Conservation (phyloP, 2,329 filamentous ascomycete species). For the Harringtonia aguacate region DNA sequence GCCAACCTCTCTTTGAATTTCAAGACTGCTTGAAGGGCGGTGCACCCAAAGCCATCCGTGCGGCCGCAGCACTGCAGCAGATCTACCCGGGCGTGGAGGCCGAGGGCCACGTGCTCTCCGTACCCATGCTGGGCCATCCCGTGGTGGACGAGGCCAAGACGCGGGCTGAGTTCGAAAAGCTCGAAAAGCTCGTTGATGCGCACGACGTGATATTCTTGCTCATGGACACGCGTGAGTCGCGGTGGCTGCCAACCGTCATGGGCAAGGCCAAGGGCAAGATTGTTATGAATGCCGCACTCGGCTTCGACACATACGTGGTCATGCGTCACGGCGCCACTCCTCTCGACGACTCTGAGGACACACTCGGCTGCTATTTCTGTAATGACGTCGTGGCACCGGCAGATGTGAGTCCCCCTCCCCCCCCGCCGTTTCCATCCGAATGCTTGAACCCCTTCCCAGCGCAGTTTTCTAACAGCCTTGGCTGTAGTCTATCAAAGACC, state of each 20-base stretch:
- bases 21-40: slow-evolving; percentile 81
- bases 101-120: slow-evolving; percentile 67
- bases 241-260: slow-evolving; percentile 95
- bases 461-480: background rate
- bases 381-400: slow-evolving; percentile 93
- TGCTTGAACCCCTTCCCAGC: background rate
- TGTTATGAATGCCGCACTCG: slow-evolving; percentile 91
- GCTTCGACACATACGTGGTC: slow-evolving; percentile 93
- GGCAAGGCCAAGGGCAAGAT: slow-evolving; percentile 88
- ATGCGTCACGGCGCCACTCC: slow-evolving; percentile 82
- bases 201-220: slow-evolving; percentile 94
- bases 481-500: slow-evolving; percentile 75
- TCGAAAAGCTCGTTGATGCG: slow-evolving; percentile 64
- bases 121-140: slow-evolving; percentile 93
- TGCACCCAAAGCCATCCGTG: slow-evolving; percentile 68
- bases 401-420: slow-evolving; percentile 54
- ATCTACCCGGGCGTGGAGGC: slow-evolving; percentile 89
- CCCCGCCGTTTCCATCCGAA: background rate
- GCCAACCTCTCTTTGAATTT: slow-evolving; percentile 87
- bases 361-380: slow-evolving; percentile 94
- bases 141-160: slow-evolving; percentile 62
- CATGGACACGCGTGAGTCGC: slow-evolving; percentile 89
- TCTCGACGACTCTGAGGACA: slow-evolving; percentile 42
- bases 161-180: slow-evolving; percentile 61
- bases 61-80: slow-evolving; percentile 67